Percentiles rank a stretch among this genome's conserved stretches.
Conservation (phyloP, 2,329 filamentous ascomycete species). For the Colletotrichum viniferum region DNA sequence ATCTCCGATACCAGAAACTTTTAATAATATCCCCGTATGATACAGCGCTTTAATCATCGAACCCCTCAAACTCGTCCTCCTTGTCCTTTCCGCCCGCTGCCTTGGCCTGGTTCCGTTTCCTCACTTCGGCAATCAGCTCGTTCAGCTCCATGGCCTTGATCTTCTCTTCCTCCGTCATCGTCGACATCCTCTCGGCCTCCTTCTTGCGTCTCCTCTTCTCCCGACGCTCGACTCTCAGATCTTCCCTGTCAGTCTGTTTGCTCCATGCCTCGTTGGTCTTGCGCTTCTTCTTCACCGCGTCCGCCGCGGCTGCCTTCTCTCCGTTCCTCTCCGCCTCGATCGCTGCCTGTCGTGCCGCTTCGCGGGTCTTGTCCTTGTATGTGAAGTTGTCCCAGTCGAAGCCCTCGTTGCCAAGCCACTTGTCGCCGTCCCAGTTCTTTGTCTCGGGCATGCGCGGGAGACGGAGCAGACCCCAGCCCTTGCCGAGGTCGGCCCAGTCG, state of each 20-base stretch:
- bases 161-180: slow-evolving; percentile 75
- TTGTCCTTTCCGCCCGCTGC: slow-evolving; percentile 28
- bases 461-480: slow-evolving; percentile 84
- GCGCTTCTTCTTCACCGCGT: slow-evolving; percentile 58
- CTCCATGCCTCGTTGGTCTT: slow-evolving; percentile 76
- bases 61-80: slow-evolving; percentile 64
- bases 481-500: slow-evolving; percentile 82
- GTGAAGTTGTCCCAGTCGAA: slow-evolving; percentile 71
- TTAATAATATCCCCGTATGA: background rate
- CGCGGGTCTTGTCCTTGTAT: slow-evolving; percentile 75
- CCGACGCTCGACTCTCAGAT: slow-evolving; percentile 62
- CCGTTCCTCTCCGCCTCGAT: slow-evolving; percentile 54
- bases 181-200: slow-evolving; percentile 65
- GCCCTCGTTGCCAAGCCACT: slow-evolving; percentile 59
- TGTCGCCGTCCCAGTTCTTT: slow-evolving; percentile 73
- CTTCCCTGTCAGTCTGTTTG: slow-evolving; percentile 69
- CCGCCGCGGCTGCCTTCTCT: slow-evolving; percentile 30
- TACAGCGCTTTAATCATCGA: slow-evolving; percentile 39
- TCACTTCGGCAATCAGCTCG: slow-evolving; percentile 67
- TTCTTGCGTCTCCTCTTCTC: slow-evolving; percentile 69
- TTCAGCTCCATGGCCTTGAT: slow-evolving; percentile 66
- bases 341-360: slow-evolving; percentile 65
- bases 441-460: slow-evolving; percentile 95
- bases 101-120: slow-evolving; percentile 58
- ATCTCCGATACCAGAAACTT: background rate